These are phyloP conservation scores for Salix viminalis DNA, from an alignment of 345 rosid genomes.

Conservation along the genomic window DNA sequence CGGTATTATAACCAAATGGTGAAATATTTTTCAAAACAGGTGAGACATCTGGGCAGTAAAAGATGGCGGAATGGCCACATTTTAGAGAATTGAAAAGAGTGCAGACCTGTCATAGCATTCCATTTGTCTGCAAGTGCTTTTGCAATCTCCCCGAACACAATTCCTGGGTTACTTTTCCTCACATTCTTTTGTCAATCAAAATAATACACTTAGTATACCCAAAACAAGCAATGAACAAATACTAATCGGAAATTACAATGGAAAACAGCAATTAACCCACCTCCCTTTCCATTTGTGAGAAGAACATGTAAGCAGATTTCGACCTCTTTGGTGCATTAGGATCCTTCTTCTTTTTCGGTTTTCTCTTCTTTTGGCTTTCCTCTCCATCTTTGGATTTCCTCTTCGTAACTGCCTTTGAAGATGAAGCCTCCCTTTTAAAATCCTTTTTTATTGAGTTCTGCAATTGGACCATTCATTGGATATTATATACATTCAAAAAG, in stretches of 20 bases:
- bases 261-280: constrained; percentile 31
- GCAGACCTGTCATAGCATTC: constrained; percentile 70
- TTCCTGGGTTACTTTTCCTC: constrained; percentile 70
- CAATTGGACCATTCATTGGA: constrained; percentile 10
- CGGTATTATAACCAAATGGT: not conserved
- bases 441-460: constrained; percentile 79
- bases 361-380: constrained; percentile 70
- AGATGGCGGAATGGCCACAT: not conserved
- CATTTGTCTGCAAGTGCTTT: constrained; percentile 75
- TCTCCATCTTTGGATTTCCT: constrained; percentile 61
- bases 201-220: constrained; percentile 8
- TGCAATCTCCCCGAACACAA: constrained; percentile 54
- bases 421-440: constrained; percentile 52
- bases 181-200: constrained; percentile 49
- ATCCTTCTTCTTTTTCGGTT: constrained; percentile 84
- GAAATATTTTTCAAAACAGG: not conserved
- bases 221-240: not conserved
- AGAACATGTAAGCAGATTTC: constrained; percentile 64
- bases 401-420: constrained; percentile 57
- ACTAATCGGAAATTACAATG: too few relatives aligned
- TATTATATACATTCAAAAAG: constrained; percentile 7
- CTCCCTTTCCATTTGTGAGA: constrained; percentile 81
- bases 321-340: constrained; percentile 95
- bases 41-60: not conserved
- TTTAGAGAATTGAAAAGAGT: not conserved